These are phyloP conservation scores for Amylocystis lapponica DNA, from an alignment of 768 basidiomycete genomes.

Conservation along the genomic window DNA sequence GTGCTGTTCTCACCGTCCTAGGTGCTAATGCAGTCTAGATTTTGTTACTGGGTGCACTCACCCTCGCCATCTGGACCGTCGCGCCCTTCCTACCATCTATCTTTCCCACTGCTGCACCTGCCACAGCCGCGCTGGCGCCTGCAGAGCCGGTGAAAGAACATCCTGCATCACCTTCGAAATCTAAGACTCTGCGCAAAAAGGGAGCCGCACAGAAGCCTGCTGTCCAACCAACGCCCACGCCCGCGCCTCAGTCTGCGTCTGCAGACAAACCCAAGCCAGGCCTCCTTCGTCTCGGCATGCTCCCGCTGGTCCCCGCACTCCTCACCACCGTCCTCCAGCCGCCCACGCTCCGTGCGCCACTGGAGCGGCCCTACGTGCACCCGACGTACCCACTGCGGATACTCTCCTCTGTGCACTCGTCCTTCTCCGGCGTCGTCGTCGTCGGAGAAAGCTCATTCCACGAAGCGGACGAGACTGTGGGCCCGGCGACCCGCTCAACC, in stretches of 20 bases:
- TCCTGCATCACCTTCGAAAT: not conserved
- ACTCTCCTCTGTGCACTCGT: constrained; percentile 58
- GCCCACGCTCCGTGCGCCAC: constrained; percentile 47
- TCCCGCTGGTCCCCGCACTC: constrained; percentile 28
- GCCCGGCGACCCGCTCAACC: constrained; percentile 15
- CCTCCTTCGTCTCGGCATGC: constrained; percentile 9
- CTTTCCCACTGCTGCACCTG: too few relatives aligned
- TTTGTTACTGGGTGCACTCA: constrained; percentile 10
- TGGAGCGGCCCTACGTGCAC: constrained; percentile 43
- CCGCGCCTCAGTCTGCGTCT: too few relatives aligned
- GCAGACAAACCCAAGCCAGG: not conserved
- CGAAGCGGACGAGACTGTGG: constrained; percentile 6
- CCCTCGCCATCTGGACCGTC: constrained; percentile 10
- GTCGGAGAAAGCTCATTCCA: constrained; percentile 65
- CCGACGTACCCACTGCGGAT: constrained; percentile 55
- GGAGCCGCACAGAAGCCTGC: not conserved
- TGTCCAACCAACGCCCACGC: not conserved
- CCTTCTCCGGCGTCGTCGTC: constrained; percentile 70
- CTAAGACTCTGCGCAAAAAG: not conserved
- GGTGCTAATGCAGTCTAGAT: constrained; percentile 13
- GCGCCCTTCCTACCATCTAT: constrained; percentile 9
- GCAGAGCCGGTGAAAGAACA: too few relatives aligned
- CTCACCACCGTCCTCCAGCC: constrained; percentile 37
- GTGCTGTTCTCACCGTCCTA: too few relatives aligned
- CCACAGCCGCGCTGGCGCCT: too few relatives aligned